Evolutionary conservation across 352 stramenopile genomes (phyloP).

Genomic region (Phytophthora uliginosa): DNA sequence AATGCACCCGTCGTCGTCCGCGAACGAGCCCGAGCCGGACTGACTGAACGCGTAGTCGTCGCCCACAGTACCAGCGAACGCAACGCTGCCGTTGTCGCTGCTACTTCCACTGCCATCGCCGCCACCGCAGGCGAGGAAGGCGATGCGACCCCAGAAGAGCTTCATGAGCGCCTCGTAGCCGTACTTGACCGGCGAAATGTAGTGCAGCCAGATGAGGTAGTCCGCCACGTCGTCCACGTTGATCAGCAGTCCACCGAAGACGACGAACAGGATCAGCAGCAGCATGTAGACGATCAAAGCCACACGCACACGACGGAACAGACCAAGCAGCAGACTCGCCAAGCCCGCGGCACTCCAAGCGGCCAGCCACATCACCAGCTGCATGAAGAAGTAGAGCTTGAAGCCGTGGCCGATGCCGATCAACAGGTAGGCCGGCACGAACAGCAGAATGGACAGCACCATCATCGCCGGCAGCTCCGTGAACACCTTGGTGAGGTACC

Average conservation of each 20-base stretch:
- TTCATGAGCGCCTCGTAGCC: slow-evolving; percentile 55
- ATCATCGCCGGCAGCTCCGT: slow-evolving; percentile 46
- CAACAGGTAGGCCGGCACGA: slow-evolving; percentile 54
- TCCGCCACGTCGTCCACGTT: slow-evolving; percentile 57
- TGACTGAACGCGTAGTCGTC: slow-evolving; percentile 31
- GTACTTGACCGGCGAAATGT: slow-evolving; percentile 63
- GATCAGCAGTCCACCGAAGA: slow-evolving; percentile 55
- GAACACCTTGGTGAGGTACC: slow-evolving; percentile 51
- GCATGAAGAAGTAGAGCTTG: slow-evolving; percentile 60
- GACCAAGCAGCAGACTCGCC: slow-evolving; percentile 40
- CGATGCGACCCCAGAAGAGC: slow-evolving; percentile 48
- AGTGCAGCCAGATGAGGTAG: slow-evolving; percentile 70
- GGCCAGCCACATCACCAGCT: slow-evolving; percentile 53
- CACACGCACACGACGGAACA: slow-evolving; percentile 46
- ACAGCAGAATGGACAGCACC: slow-evolving; percentile 51
- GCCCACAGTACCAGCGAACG: slow-evolving; percentile 26
- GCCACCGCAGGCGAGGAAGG: slow-evolving; percentile 29
- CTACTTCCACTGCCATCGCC: slow-evolving; percentile 24
- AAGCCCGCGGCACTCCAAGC: slow-evolving; percentile 45
- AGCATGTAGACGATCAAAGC: slow-evolving; percentile 41
- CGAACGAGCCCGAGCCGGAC: slow-evolving; percentile 28
- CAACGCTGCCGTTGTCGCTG: slow-evolving; percentile 25
- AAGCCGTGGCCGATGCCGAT: slow-evolving; percentile 53
- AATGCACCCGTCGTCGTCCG: slow-evolving; percentile 40
- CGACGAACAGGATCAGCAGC: slow-evolving; percentile 49